Evolutionary conservation across 352 stramenopile species (phyloP), one percentile per base, ranked within the genome.

Genomic region (Peronospora farinosa): DNA sequence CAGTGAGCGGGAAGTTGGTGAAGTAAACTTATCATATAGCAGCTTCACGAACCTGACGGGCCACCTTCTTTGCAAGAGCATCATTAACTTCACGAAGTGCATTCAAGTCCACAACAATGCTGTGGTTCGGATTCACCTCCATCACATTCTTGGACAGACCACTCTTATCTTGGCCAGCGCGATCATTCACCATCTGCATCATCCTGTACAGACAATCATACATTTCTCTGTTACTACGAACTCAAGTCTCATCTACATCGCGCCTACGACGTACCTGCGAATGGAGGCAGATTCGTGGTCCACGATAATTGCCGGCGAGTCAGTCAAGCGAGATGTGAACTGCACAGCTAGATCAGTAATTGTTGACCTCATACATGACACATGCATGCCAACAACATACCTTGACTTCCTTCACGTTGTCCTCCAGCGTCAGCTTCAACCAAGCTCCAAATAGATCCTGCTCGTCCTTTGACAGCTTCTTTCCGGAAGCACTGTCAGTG

Each of bases 261-360:
- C 7, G 4, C 8, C 7, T n/a, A 48, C 12, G 9, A 67, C 70
- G 44, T 77, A 91, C 80, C 96, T 90, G 60, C 96, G 87, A 52
- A 99, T 87, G 11, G 96, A 89, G 15, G 89, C 95, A 12, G 92
- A 98, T 70, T 99, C 96, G 58, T 98, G 94, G 67, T 98, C 96
- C 9, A 96, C 97, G 32, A 99, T 93, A 57, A 99, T 98, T n/a
- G 97, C 97, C 2, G 97, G 97, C 36, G 97, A 98, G 48, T 96
- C 86, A 35, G 75, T 87, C 40, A 99, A 67, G n/a, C 97, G 86
- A 23, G 79, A 72, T 1, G 83, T 92, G 57, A 90, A 86, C 74
- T 88, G 40, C 12, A 48, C 28, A 12, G 47, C 11, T 19, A 43
- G 32, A 9, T 47, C 27, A 51, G 46, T 40, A 27, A 6, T 27